Evolutionary conservation across 371 early-diverging fungal genomes (phyloP).

Genomic region (Nosema bombycis): DNA sequence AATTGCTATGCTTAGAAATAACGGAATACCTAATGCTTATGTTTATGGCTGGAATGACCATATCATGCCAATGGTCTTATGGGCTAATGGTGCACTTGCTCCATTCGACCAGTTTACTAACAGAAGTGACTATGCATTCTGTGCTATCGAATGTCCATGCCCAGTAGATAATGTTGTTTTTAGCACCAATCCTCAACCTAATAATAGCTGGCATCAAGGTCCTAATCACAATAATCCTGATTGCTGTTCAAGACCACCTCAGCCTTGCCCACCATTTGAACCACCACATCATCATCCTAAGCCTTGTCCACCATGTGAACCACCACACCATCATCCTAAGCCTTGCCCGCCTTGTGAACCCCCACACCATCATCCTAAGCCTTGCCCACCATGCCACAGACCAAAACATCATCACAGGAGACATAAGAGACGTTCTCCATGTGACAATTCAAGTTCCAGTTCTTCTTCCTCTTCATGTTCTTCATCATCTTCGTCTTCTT

Average conservation of each 20-base stretch:
- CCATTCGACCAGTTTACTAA: constrained; percentile 31
- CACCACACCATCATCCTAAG: background rate
- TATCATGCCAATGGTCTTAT: constrained; percentile 16
- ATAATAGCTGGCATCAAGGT: background rate
- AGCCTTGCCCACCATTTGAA: background rate
- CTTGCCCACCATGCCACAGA: background rate
- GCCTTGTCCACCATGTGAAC: background rate
- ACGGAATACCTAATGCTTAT: constrained; percentile 12
- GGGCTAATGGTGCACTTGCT: constrained; percentile 30
- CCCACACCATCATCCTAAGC: background rate
- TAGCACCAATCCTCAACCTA: background rate
- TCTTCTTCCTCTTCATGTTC: background rate
- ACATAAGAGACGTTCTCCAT: background rate
- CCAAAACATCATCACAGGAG: background rate
- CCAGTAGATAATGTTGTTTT: background rate
- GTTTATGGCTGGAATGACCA: constrained; percentile 45
- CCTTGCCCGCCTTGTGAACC: background rate
- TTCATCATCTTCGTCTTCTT: background rate
- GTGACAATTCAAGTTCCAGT: background rate
- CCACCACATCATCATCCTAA: background rate
- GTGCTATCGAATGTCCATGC: constrained; percentile 10
- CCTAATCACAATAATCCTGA: background rate
- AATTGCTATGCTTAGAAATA: constrained; percentile 6
- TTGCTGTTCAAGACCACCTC: background rate
- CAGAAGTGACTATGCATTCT: constrained; percentile 40